phyloP scores from a whole-genome alignment of 805 yeast genomes.

The Candida adriatica region DNA sequence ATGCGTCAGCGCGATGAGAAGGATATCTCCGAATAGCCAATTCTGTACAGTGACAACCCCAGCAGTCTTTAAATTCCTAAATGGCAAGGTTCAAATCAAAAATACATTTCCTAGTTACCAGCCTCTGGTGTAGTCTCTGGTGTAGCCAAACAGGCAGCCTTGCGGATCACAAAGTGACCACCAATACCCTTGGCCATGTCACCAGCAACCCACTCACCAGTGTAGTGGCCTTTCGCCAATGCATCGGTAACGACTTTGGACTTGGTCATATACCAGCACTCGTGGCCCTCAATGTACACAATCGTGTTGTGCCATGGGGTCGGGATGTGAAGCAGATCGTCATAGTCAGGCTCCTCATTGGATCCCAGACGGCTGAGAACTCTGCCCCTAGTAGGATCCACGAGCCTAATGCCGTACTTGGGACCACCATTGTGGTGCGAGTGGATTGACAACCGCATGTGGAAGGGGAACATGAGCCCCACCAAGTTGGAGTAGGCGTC shows the following conservation, averaged over 20 bases:
- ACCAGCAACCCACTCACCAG: conserved; percentile 31
- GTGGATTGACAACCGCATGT: conserved; percentile 53
- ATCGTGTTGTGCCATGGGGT: conserved; percentile 63
- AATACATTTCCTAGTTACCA: neutral
- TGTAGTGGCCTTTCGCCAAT: conserved; percentile 26
- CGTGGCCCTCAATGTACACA: conserved; percentile 33
- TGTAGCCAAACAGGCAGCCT: neutral
- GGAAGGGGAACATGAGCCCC: conserved; percentile 52
- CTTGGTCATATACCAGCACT: conserved; percentile 28
- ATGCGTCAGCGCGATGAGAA: too few species aligned
- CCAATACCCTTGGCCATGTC: conserved; percentile 27
- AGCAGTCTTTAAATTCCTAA: too few species aligned
- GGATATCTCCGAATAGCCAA: too few species aligned
- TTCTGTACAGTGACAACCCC: too few species aligned
- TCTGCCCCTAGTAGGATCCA: conserved; percentile 36
- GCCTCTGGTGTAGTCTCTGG: too few species aligned
- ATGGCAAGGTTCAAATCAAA: neutral
- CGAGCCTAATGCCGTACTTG: conserved; percentile 48
- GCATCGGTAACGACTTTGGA: conserved; percentile 32
- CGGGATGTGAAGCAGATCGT: conserved; percentile 54
- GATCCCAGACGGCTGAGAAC: conserved; percentile 37
- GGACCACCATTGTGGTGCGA: conserved; percentile 57
- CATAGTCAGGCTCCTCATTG: conserved; percentile 35
- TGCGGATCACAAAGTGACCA: conserved; percentile 21
- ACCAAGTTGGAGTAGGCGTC: conserved; percentile 61